A percentile compares a stretch with the other conserved stretches of the same genome.
Conservation (phyloP, 306 rosid genomes). For the Medicago ruthenica region DNA sequence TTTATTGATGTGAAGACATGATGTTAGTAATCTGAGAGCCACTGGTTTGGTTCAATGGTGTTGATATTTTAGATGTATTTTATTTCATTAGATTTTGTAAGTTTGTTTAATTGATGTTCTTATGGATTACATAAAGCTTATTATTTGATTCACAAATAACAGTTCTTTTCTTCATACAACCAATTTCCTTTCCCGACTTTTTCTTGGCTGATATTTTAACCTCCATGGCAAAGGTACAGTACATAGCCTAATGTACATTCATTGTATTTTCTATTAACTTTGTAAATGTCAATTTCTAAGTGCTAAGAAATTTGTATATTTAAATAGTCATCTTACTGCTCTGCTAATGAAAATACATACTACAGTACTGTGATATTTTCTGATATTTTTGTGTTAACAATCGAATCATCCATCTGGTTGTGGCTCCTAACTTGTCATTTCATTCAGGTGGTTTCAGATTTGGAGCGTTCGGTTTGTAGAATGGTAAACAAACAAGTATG, state of each 20-base stretch:
- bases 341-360: neutral
- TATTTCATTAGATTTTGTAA: constrained; percentile 31
- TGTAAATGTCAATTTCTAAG: constrained; percentile 22
- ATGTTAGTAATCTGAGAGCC: constrained; percentile 2
- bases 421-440: constrained; percentile 45
- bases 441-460: constrained; percentile 88
- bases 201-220: too few species aligned
- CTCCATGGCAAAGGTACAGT: constrained; percentile 90
- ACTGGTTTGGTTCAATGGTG: constrained; percentile 33
- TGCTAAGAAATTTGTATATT: constrained; percentile 3
- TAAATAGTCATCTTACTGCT: too few species aligned
- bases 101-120: constrained; percentile 38
- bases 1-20: constrained; percentile 4
- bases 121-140: constrained; percentile 20
- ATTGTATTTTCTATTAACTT: constrained; percentile 26
- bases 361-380: constrained; percentile 20
- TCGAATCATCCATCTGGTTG: constrained; percentile 11
- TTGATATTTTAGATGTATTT: constrained; percentile 32
- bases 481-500: constrained; percentile 91
- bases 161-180: constrained; percentile 62
- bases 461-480: constrained; percentile 96
- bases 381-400: constrained; percentile 17
- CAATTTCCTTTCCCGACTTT: constrained; percentile 93
- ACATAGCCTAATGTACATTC: constrained; percentile 35
- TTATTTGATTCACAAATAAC: constrained; percentile 35